A percentile compares a stretch with the other conserved stretches of the same genome.
These are phyloP conservation scores for Colletotrichum gigasporum DNA, from an alignment of 2,329 filamentous ascomycete species.

Conservation along the genomic window DNA sequence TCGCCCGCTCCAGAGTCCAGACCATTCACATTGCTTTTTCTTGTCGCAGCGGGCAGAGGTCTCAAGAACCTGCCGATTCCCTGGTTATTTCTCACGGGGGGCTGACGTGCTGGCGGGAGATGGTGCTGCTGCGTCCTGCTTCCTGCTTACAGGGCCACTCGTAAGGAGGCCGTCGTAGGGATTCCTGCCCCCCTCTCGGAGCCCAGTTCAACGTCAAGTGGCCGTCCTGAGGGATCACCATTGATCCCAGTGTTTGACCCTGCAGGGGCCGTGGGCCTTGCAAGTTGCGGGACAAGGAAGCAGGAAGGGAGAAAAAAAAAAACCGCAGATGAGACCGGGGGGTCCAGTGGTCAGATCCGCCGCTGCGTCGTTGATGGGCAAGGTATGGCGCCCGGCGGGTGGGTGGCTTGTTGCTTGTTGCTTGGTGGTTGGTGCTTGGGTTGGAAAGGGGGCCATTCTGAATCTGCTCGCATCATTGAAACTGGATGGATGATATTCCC, in stretches of 20 bases:
- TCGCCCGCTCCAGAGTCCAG: slow-evolving; percentile 7
- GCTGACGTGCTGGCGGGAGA: slow-evolving; percentile 1
- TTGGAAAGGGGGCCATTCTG: background rate
- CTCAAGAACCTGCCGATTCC: slow-evolving; percentile 12
- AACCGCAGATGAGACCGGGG: slow-evolving; percentile 2
- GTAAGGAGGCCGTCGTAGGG: background rate
- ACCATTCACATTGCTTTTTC: slow-evolving; percentile 22
- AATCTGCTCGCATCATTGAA: background rate
- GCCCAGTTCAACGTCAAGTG: slow-evolving; percentile 7
- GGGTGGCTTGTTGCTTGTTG: too few relatives aligned
- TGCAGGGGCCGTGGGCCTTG: slow-evolving; percentile 6
- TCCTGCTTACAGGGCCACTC: background rate
- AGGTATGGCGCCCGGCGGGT: background rate
- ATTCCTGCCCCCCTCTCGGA: slow-evolving; percentile 23
- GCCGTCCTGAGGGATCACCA: slow-evolving; percentile 3
- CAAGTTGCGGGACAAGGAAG: background rate
- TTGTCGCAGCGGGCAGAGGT: slow-evolving; percentile 1
- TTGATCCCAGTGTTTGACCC: slow-evolving; percentile 19
- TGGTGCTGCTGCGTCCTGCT: background rate
- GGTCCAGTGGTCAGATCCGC: slow-evolving; percentile 16
- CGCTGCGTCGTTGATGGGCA: background rate
- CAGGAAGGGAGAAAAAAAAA: background rate
- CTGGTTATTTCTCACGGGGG: slow-evolving; percentile 7
- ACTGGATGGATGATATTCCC: background rate
- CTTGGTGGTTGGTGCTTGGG: background rate